A percentile compares a stretch with the other conserved stretches of the same genome.
These are phyloP conservation scores for Euphrasia confusa DNA, from an alignment of 257 asterid species.

Conservation along the genomic window DNA sequence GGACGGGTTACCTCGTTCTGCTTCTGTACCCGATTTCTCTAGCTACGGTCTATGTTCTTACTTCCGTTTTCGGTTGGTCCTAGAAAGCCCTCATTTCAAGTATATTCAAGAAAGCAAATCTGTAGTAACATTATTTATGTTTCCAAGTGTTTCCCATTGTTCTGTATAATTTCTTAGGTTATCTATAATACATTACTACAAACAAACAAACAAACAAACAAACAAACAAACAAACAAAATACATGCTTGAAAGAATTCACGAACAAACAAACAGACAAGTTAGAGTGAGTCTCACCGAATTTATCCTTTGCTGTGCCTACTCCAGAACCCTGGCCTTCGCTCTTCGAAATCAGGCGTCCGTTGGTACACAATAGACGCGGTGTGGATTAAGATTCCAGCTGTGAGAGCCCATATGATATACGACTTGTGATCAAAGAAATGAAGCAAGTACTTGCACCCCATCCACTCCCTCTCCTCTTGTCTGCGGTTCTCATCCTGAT, in stretches of 20 bases:
- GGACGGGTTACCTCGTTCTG: conserved; percentile 43
- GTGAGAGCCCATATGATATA: conserved; percentile 78
- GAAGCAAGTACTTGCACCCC: conserved; percentile 57
- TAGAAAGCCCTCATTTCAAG: conserved; percentile 17
- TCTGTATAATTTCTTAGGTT: neutral
- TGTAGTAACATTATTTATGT: neutral
- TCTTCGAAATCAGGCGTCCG: conserved; percentile 52
- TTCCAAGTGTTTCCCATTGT: neutral
- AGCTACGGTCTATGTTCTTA: conserved; percentile 33
- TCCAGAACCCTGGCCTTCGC: conserved; percentile 63
- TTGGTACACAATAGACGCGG: conserved; percentile 55
- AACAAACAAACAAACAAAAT: no score
- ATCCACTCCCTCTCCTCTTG: conserved; percentile 56
- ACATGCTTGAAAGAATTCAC: neutral
- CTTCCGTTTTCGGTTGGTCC: conserved; percentile 34
- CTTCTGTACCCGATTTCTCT: conserved; percentile 43
- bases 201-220: no score
- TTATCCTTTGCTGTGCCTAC: conserved; percentile 36
- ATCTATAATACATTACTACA: neutral
- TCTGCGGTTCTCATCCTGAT: conserved; percentile 65
- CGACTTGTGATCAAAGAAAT: conserved; percentile 56
- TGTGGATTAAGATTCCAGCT: conserved; percentile 66
- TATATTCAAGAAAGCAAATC: conserved; percentile 1
- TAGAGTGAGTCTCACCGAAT: neutral
- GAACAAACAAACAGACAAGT: no score